A percentile compares a stretch with the other conserved stretches of the same genome.
Evolutionary conservation across 1,139 yeast genomes (phyloP).

Genomic region (Sugiyamaella japonica): DNA sequence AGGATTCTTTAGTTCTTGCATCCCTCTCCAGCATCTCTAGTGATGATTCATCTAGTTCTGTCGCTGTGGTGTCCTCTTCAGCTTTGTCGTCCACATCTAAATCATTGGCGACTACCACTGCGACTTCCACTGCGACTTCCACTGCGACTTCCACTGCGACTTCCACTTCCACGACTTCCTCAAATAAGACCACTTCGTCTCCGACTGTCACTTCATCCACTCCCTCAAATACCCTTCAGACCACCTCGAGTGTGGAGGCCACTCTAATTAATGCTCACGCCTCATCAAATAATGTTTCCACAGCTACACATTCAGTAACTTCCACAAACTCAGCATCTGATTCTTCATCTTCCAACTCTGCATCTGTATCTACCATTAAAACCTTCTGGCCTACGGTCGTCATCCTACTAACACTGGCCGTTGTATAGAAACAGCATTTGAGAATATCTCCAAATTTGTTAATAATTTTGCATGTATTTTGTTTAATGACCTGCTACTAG

Average conservation of each 20-base stretch:
- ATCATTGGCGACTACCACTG: not conserved
- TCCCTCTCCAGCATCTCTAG: conserved; percentile 9
- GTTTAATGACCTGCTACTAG: conserved; percentile 11
- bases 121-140: not conserved
- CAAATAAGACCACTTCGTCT: not conserved
- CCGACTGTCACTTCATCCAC: not conserved
- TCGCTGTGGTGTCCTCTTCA: conserved; percentile 13
- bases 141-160: no score
- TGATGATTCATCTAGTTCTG: conserved; percentile 20
- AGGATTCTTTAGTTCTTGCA: conserved; percentile 26
- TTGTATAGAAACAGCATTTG: conserved; percentile 2
- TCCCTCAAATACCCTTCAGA: not conserved
- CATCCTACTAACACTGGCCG: not conserved
- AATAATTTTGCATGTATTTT: conserved; percentile 6
- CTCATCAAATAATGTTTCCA: not conserved
- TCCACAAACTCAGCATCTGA: not conserved
- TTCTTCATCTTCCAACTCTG: not conserved
- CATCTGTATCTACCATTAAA: conserved; percentile 1
- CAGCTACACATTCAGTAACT: not conserved
- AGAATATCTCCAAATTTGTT: not conserved
- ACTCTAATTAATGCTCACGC: not conserved
- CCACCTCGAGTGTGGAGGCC: not conserved
- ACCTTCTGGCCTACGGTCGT: conserved; percentile 2
- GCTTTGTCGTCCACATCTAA: not conserved
- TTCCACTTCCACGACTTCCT: not conserved